Percentiles rank a stretch among this genome's conserved stretches.
phyloP scores from a whole-genome alignment of 306 rosid genomes.

The Castanopsis chinensis region DNA sequence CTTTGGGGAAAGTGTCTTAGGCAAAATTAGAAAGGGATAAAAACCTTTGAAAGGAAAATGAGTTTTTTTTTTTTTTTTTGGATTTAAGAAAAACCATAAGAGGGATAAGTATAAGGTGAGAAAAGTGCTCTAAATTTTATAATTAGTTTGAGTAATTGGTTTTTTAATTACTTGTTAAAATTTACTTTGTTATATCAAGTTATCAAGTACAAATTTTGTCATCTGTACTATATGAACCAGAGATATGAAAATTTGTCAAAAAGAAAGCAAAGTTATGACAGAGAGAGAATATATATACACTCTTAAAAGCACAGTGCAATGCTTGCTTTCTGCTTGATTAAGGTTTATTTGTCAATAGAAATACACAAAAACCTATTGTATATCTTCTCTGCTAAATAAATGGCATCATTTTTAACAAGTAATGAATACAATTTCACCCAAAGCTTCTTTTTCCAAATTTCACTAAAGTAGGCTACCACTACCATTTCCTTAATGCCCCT shows the following conservation, averaged over 20 bases:
- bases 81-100: no score
- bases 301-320: neutral
- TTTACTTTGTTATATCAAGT: no score
- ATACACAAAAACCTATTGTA: neutral
- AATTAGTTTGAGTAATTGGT: no score
- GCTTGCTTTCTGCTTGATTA: neutral
- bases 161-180: no score
- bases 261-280: neutral
- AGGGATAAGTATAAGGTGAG: no score
- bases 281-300: neutral
- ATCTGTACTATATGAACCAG: no score
- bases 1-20: no score
- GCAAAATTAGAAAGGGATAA: no score
- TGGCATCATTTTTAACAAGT: neutral
- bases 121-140: no score
- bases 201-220: no score
- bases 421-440: neutral
- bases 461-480: neutral
- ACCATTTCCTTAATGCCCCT: neutral
- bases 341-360: neutral
- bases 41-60: no score
- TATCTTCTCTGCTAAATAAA: neutral
- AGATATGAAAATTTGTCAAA: neutral
- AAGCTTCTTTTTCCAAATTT: neutral
- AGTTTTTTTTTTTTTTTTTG: no score